Evolutionary conservation across 2,329 filamentous ascomycete species (phyloP).

Genomic region (Trichothecium sympodiale): DNA sequence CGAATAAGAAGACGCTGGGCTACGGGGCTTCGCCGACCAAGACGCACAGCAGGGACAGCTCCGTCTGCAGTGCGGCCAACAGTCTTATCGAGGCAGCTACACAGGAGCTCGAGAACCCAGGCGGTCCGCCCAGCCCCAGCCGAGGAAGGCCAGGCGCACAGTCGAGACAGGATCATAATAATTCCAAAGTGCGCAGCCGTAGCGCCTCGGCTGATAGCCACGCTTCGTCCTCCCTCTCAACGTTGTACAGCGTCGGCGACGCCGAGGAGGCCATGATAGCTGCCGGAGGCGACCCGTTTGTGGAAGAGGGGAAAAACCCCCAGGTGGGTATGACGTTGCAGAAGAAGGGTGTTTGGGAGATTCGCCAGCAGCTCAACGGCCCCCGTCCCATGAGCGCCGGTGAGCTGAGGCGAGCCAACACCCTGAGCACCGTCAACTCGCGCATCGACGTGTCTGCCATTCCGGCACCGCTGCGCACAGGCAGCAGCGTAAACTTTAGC

Average conservation of each 20-base stretch:
- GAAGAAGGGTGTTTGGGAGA: conserved; percentile 3
- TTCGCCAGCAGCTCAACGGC: not conserved
- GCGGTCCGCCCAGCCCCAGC: conserved; percentile 32
- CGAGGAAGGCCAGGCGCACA: conserved; percentile 5
- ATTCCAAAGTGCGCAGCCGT: conserved; percentile 5
- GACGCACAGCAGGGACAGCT: conserved; percentile 12
- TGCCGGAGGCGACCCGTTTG: conserved; percentile 18
- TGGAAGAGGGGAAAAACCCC: conserved; percentile 9
- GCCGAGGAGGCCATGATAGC: conserved; percentile 21
- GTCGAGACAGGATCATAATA: not conserved
- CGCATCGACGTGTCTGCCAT: conserved; percentile 2
- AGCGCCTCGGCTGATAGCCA: conserved; percentile 29
- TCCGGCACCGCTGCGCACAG: conserved; percentile 5
- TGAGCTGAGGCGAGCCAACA: conserved; percentile 5
- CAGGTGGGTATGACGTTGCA: no score
- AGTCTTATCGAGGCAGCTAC: conserved; percentile 27
- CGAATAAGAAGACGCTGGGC: not conserved
- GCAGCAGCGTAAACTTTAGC: conserved; percentile 1
- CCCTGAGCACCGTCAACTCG: conserved; percentile 1
- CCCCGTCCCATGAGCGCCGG: not conserved
- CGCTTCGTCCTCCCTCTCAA: conserved; percentile 42
- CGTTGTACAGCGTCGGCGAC: conserved; percentile 44
- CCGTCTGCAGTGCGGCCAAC: conserved; percentile 24
- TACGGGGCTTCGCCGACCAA: conserved; percentile 6
- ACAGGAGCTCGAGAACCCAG: conserved; percentile 21